Conservation (phyloP, 768 basidiomycete species). For the Strobilomyces echinocephalus region DNA sequence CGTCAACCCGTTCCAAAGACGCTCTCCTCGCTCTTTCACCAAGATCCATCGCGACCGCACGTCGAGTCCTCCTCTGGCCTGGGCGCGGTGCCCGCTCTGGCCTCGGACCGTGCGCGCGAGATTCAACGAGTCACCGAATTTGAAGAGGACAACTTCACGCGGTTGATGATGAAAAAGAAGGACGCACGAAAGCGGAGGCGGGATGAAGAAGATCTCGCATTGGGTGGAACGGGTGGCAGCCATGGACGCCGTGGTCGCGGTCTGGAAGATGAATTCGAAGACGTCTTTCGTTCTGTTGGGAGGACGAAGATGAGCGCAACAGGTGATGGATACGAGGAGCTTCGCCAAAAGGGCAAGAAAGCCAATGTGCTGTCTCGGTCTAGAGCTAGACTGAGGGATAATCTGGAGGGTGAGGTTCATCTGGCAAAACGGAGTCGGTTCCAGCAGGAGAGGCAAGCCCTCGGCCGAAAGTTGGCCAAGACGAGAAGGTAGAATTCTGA, state of each 20-base stretch:
- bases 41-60: conserved; percentile 59
- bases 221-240: conserved; percentile 66
- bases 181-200: conserved; percentile 64
- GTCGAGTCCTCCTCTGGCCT: conserved; percentile 70
- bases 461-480: conserved; percentile 28
- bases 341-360: conserved; percentile 66
- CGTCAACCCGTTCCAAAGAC: conserved; percentile 61
- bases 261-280: conserved; percentile 80
- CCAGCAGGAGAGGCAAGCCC: conserved; percentile 38
- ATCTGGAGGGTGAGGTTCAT: conserved; percentile 27
- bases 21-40: conserved; percentile 47
- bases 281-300: conserved; percentile 63
- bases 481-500: conserved; percentile 11
- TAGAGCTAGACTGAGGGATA: conserved; percentile 34
- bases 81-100: conserved; percentile 53
- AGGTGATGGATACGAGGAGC: conserved; percentile 78
- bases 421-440: conserved; percentile 38
- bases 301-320: conserved; percentile 38
- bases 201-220: conserved; percentile 84
- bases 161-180: conserved; percentile 85
- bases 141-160: conserved; percentile 64
- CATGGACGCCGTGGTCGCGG: conserved; percentile 61
- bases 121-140: conserved; percentile 79
- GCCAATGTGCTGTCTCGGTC: conserved; percentile 56
- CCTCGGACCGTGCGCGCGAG: conserved; percentile 67